Evolutionary conservation across 345 rosid species (phyloP), one percentile per base, ranked within the genome.

Genomic region (Erysimum cheiranthoides): DNA sequence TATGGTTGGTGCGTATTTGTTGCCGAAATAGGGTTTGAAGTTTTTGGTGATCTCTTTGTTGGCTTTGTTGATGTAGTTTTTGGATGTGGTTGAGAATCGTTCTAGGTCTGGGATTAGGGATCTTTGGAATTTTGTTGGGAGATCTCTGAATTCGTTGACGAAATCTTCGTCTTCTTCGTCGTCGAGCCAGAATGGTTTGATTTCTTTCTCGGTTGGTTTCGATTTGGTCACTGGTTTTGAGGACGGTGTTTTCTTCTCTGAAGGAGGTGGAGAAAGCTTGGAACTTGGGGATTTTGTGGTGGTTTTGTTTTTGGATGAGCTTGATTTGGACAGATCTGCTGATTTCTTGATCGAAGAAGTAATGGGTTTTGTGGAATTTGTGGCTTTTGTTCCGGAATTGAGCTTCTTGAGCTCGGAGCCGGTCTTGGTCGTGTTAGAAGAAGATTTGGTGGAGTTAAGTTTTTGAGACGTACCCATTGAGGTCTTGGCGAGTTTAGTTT

Each of bases 21-120:
- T 81, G 27, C 98, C 99, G 14, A 96, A 93, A 17, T 81, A 75
- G 2, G 96, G 96, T 58, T 89, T 96, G 80, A 96, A 89, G 73
- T 88, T 88, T 75, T 74, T 91, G 2, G 95, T 86, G 78, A 96
- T 84, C 70, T 93, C 86, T 73, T 93, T 86, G 87, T 88, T 93
- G 83, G 96, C 96, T 64, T 79, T 83, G 65, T 78, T 79, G 11
- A 96, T 70, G 86, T 96, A 96, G 59, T 80, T 85, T 72, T 85
- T 91, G 50, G 98, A 96, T 25, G 87, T 79, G 0, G 82, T 75
- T 57, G 98, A 93, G 88, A 96, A 84, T 81, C 72, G 83, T 59
- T 91, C 96, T 1, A 93, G 86, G 83, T 96, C 97, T 43, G 98
- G 99, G 13, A 90, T 8, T 3, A 96, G 62, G 0, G 89, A 81